Conservation (phyloP, 805 yeast species). For the Schwanniomyces polymorphus region DNA sequence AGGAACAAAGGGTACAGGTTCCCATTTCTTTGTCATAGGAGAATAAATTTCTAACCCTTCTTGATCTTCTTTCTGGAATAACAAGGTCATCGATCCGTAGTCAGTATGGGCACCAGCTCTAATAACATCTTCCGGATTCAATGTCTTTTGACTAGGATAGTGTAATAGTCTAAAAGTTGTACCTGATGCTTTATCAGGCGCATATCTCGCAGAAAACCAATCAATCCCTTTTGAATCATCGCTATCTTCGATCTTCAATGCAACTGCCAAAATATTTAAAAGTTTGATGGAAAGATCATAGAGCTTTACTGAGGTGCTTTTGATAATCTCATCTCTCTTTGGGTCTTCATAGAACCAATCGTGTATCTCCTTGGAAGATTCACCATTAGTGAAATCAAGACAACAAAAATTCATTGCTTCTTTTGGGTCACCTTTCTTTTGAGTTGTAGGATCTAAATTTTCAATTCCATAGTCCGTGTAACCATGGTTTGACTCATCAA, state of each 20-base stretch:
- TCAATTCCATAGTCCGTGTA: conserved; percentile 58
- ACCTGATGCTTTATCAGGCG: conserved; percentile 53
- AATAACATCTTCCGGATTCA: conserved; percentile 52
- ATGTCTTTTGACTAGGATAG: conserved; percentile 60
- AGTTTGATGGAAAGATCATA: conserved; percentile 49
- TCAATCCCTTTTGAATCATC: conserved; percentile 34
- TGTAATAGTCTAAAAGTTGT: conserved; percentile 69
- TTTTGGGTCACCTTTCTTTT: conserved; percentile 56
- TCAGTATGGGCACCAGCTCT: conserved; percentile 89
- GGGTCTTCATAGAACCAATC: conserved; percentile 44
- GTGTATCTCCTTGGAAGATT: conserved; percentile 45
- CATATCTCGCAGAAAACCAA: conserved; percentile 67
- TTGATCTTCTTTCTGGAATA: conserved; percentile 69
- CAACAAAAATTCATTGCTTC: conserved; percentile 70
- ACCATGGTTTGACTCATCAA: conserved; percentile 59
- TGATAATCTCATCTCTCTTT: conserved; percentile 41
- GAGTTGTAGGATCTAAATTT: conserved; percentile 39
- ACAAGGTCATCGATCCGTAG: conserved; percentile 71
- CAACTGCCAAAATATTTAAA: conserved; percentile 58
- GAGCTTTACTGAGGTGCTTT: conserved; percentile 41
- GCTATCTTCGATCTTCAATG: conserved; percentile 57
- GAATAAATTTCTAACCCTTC: conserved; percentile 72
- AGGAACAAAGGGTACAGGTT: conserved; percentile 61
- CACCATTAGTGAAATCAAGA: conserved; percentile 52
- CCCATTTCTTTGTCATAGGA: conserved; percentile 59